These are phyloP conservation scores for Ilex paraguariensis DNA, from an alignment of 305 asterid genomes.

Conservation along the genomic window DNA sequence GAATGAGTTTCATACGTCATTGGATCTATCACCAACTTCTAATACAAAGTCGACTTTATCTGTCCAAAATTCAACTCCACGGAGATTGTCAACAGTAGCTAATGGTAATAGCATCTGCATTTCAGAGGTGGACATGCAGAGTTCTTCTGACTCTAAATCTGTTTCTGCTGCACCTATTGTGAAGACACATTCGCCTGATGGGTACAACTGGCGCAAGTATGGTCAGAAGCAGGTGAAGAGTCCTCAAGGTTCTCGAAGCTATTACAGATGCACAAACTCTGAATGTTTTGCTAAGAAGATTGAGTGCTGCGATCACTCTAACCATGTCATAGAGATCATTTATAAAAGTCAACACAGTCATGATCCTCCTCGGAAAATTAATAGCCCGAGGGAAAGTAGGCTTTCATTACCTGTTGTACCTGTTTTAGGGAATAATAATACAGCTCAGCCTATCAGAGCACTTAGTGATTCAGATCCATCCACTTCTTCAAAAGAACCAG, in stretches of 20 bases:
- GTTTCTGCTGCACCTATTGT: constrained; percentile 30
- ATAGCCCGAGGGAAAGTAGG: constrained; percentile 42
- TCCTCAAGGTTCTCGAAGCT: constrained; percentile 88
- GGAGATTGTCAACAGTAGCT: constrained; percentile 20
- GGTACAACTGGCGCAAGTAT: constrained; percentile 90
- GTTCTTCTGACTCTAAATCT: constrained; percentile 28
- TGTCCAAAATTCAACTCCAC: constrained; percentile 29
- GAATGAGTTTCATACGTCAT: constrained; percentile 27
- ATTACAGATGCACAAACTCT: constrained; percentile 72
- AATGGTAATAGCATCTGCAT: constrained; percentile 20
- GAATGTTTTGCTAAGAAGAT: constrained; percentile 81
- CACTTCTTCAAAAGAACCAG: constrained; percentile 38
- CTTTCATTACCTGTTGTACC: constrained; percentile 29
- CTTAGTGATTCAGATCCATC: constrained; percentile 32
- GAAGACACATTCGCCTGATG: constrained; percentile 55
- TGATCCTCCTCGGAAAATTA: constrained; percentile 67
- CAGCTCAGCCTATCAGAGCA: constrained; percentile 22
- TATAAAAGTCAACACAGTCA: constrained; percentile 78
- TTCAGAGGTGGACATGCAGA: constrained; percentile 33
- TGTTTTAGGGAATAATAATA: constrained; percentile 29
- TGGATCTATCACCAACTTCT: constrained; percentile 41
- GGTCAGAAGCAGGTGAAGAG: constrained; percentile 93
- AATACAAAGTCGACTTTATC: constrained; percentile 41
- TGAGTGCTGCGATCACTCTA: constrained; percentile 63
- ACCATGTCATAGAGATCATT: constrained; percentile 52